These are phyloP conservation scores for Curvularia eragrostidis DNA, from an alignment of 2,329 filamentous ascomycete genomes.

Conservation along the genomic window DNA sequence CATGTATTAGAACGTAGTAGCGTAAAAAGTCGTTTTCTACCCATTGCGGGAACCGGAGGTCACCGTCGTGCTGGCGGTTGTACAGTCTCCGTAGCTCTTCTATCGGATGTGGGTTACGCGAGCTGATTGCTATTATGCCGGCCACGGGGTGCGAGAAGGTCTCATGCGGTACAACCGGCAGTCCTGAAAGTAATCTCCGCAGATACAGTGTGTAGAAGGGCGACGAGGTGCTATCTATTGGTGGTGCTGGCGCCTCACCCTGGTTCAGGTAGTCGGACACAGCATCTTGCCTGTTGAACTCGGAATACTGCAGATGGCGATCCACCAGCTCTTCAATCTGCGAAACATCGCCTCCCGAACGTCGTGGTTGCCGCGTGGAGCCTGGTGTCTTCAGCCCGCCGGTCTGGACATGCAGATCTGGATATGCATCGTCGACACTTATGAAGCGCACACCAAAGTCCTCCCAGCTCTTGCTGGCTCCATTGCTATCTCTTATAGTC, in stretches of 20 bases:
- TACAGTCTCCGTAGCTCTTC: constrained; percentile 87
- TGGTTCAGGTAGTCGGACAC: constrained; percentile 54
- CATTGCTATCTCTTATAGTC: constrained; percentile 87
- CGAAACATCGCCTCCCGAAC: constrained; percentile 61
- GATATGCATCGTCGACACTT: constrained; percentile 65
- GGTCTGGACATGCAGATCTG: constrained; percentile 46
- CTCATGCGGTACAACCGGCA: constrained; percentile 82
- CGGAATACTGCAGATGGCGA: constrained; percentile 77
- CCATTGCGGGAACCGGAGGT: constrained; percentile 78
- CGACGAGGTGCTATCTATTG: constrained; percentile 58
- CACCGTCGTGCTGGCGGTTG: constrained; percentile 79
- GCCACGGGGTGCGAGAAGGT: constrained; percentile 95
- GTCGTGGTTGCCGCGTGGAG: constrained; percentile 44
- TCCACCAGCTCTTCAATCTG: constrained; percentile 83
- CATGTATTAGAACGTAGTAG: constrained; percentile 96
- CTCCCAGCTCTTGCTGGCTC: constrained; percentile 81
- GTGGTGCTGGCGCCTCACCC: constrained; percentile 21
- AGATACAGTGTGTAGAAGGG: constrained; percentile 88
- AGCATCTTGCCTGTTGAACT: constrained; percentile 56
- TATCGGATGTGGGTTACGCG: constrained; percentile 80
- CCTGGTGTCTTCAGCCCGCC: constrained; percentile 35
- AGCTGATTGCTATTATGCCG: constrained; percentile 93
- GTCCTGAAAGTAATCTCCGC: constrained; percentile 78
- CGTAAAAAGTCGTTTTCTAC: constrained; percentile 90
- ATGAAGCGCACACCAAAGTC: constrained; percentile 91